These are phyloP conservation scores for Lindgomyces ingoldianus DNA, from an alignment of 495 filamentous ascomycete species.

Conservation along the genomic window DNA sequence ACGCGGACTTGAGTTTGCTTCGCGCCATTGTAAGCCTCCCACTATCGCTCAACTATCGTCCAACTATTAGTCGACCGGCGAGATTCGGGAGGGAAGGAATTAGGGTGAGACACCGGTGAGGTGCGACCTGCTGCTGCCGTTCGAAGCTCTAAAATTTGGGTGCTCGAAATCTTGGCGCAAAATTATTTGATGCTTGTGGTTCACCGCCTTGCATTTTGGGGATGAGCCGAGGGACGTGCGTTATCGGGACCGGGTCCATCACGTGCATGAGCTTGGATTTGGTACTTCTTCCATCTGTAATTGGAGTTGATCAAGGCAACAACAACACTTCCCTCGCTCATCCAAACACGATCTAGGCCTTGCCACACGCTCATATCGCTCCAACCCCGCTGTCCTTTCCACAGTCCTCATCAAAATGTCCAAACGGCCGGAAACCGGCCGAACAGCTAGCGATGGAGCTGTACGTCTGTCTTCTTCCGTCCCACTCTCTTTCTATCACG, in stretches of 20 bases:
- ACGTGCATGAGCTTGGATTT: no score
- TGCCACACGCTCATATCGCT: no score
- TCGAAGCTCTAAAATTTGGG: neutral
- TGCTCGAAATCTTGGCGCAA: constrained; percentile 32
- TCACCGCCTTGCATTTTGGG: constrained; percentile 29
- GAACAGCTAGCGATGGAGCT: constrained; percentile 9
- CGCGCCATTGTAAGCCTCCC: no score
- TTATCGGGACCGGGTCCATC: no score
- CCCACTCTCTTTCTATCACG: neutral
- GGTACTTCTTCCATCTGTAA: no score
- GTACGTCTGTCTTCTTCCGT: neutral
- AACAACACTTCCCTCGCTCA: no score
- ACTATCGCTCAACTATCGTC: neutral
- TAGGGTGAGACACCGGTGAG: no score
- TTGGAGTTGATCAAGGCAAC: no score
- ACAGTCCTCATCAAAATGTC: neutral
- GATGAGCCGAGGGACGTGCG: neutral
- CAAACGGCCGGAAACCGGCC: constrained; percentile 4
- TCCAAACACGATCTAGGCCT: no score
- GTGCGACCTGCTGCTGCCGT: no score
- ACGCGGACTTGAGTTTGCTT: constrained; percentile 41
- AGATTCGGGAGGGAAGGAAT: neutral
- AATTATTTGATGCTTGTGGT: constrained; percentile 21
- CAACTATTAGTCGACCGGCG: neutral
- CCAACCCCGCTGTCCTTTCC: no score